Conservation (phyloP, 352 stramenopile species). For the Phytopythium helicoides region DNA sequence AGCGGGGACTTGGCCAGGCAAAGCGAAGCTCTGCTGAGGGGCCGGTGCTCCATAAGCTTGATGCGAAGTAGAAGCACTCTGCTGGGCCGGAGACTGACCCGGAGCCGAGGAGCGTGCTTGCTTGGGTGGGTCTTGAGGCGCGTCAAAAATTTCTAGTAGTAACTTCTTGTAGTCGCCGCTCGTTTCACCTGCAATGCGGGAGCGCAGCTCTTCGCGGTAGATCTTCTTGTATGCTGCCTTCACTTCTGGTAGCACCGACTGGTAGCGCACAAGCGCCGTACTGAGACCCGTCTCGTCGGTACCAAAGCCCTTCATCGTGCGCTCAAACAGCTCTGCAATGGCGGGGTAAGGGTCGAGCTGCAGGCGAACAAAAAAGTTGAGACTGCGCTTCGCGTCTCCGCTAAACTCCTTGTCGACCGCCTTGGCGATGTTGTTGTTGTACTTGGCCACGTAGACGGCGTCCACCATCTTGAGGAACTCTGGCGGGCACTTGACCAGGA, state of each 20-base stretch:
- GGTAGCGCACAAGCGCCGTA: slow-evolving; percentile 58
- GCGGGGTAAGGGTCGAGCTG: slow-evolving; percentile 61
- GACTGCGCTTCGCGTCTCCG: slow-evolving; percentile 66
- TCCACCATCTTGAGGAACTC: slow-evolving; percentile 71
- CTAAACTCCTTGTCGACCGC: slow-evolving; percentile 83
- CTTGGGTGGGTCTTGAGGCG: slow-evolving; percentile 40
- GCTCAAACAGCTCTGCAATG: slow-evolving; percentile 70
- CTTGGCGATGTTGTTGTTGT: slow-evolving; percentile 77
- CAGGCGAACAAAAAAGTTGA: slow-evolving; percentile 54
- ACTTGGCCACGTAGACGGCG: slow-evolving; percentile 70
- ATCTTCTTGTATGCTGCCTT: slow-evolving; percentile 53
- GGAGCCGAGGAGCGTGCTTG: slow-evolving; percentile 1
- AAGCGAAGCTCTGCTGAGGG: not conserved
- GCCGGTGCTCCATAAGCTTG: not conserved
- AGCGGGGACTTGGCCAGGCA: not conserved
- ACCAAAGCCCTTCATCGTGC: slow-evolving; percentile 70
- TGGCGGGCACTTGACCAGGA: slow-evolving; percentile 49
- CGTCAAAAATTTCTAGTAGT: slow-evolving; percentile 63
- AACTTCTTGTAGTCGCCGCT: slow-evolving; percentile 66
- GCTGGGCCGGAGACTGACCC: slow-evolving; percentile 7
- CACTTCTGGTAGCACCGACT: slow-evolving; percentile 48
- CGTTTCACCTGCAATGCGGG: slow-evolving; percentile 56
- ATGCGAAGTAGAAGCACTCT: not conserved
- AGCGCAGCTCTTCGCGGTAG: slow-evolving; percentile 57
- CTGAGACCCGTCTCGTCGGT: slow-evolving; percentile 60